These are phyloP conservation scores for Penicillium sp. DNA, from an alignment of 2,329 filamentous ascomycete species.

Conservation along the genomic window DNA sequence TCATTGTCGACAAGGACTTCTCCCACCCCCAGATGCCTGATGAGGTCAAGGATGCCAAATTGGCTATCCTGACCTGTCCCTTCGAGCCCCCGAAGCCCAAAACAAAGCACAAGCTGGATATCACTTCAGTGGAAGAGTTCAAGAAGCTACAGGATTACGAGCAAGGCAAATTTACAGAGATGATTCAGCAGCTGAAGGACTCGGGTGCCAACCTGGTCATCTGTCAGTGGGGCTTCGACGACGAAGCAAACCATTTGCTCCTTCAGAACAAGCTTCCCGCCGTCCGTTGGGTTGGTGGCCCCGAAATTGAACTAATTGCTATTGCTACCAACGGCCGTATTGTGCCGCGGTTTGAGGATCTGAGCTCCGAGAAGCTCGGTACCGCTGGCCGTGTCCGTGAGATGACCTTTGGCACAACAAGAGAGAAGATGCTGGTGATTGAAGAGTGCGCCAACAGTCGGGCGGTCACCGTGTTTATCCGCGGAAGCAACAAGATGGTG, in stretches of 20 bases:
- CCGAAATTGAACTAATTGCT: constrained; percentile 96
- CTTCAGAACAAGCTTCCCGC: constrained; percentile 94
- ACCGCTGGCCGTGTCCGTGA: constrained; percentile 84
- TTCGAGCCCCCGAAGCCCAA: constrained; percentile 99
- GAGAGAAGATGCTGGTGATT: constrained; percentile 99
- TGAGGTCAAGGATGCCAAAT: constrained; percentile 89
- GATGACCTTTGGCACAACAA: constrained; percentile 93
- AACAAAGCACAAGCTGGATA: constrained; percentile 99
- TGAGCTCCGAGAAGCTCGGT: constrained; percentile 85
- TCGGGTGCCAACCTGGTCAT: constrained; percentile 96
- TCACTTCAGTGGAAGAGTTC: constrained; percentile 94
- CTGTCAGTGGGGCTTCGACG: constrained; percentile 99
- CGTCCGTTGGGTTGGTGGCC: constrained; percentile 95
- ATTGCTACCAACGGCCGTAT: constrained; percentile 98
- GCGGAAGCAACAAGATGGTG: constrained; percentile 99
- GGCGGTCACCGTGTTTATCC: constrained; percentile 91
- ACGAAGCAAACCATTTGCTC: constrained; percentile 95
- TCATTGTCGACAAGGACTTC: constrained; percentile 99
- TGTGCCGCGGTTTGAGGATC: constrained; percentile 92
- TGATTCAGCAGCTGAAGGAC: constrained; percentile 97
- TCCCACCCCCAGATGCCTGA: constrained; percentile 98
- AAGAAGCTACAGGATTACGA: constrained; percentile 97
- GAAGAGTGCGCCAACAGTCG: constrained; percentile 98
- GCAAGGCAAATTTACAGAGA: constrained; percentile 91
- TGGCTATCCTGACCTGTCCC: constrained; percentile 94